Evolutionary conservation across 192 early-diverging fungal genomes (phyloP), one percentile per base, ranked within the genome.

Genomic region (Lobosporangium transversale): DNA sequence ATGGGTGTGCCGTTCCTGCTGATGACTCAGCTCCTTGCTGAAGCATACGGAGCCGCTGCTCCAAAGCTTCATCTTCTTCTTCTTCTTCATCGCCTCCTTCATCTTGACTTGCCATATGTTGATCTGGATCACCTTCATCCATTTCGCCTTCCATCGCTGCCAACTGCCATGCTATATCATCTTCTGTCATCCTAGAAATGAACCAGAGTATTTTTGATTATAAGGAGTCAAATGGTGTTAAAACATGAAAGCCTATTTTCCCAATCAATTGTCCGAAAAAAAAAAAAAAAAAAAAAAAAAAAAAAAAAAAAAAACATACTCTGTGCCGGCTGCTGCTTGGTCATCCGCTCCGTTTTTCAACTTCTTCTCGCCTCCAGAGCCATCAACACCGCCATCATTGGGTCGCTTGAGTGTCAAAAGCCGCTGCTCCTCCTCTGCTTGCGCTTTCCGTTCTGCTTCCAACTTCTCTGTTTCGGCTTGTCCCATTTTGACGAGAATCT

Each of bases 131-230:
- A 9, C 76, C 60, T 2, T 61, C 71, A 12, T 58, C 68, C 31
- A 68, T 70, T 32, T 64, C 59, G 17, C 53, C 75, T 60, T 81
- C 83, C 80, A 87, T 83, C 23, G 78, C 69, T 37, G 86, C 82
- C 47, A 88, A 60, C 68, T 89, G 87, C 80, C 81, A 87, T 18
- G 81, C 71, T 1, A 88, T 84, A 84, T 89, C 87, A 9, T 89
- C 88, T 57, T 85, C 88, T 8, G 85, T 86, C 66, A 89, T 83
- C 53, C 87, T 88, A 79, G n/a, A n/a, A n/a, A n/a, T n/a, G n/a
- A n/a, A n/a, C n/a, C n/a, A n/a, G n/a, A n/a, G 29, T 15, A 42
- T 21, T 14, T 32, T 26, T 12, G 30, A 30, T 55, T 26, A 31
- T 40, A 32, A 21, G 26, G 12, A n/a, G 48, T 44, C 24, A 15